Conservation (phyloP, 2,329 filamentous ascomycete genomes). For the Talaromyces verruculosus region DNA sequence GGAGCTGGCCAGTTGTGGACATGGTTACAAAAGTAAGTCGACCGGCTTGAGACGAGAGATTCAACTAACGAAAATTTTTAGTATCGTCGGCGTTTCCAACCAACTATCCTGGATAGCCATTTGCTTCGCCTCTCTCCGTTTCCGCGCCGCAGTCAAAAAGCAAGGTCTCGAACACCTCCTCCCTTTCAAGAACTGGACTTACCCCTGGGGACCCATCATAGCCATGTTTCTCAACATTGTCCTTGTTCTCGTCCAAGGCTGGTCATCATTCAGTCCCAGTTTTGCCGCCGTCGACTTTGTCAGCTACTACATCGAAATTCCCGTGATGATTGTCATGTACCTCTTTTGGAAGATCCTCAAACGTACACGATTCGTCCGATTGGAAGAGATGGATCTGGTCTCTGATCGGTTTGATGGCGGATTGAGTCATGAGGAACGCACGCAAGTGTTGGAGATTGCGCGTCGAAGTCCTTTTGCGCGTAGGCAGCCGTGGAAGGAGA, state of each 20-base stretch:
- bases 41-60: neutral
- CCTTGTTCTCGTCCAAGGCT: constrained; percentile 64
- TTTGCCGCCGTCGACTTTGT: constrained; percentile 63
- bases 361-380: constrained; percentile 47
- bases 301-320: constrained; percentile 63
- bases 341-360: constrained; percentile 57
- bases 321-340: constrained; percentile 58
- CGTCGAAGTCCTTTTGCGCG: constrained; percentile 20
- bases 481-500: constrained; percentile 26
- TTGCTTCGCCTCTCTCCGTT: constrained; percentile 64
- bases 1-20: constrained; percentile 65
- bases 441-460: constrained; percentile 12
- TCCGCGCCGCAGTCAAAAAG: constrained; percentile 56
- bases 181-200: constrained; percentile 67
- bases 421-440: constrained; percentile 17
- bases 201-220: constrained; percentile 61
- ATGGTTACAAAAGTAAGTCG: constrained; percentile 62
- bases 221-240: constrained; percentile 59
- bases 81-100: constrained; percentile 66
- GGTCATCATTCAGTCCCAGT: constrained; percentile 57
- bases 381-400: constrained; percentile 53
- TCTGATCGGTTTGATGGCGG: constrained; percentile 43
- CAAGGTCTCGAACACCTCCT: constrained; percentile 63
- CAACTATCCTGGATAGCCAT: constrained; percentile 66
- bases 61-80: constrained; percentile 26